Evolutionary conservation across 306 rosid species (phyloP).

Genomic region (Cajanus cajan): DNA sequence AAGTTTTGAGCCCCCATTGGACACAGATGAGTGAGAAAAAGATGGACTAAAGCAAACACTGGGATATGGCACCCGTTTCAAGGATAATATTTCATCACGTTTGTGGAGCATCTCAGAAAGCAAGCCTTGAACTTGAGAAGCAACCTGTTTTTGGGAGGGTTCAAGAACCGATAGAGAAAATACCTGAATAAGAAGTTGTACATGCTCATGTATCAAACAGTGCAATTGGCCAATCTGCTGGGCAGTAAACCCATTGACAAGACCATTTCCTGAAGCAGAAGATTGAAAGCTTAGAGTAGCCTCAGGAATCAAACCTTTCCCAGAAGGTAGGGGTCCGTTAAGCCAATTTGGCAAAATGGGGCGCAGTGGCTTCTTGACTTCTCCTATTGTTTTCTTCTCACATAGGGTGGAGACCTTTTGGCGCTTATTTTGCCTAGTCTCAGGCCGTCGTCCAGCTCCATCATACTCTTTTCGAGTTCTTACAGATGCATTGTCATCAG

Average conservation of each 20-base stretch:
- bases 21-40: conserved; percentile 41
- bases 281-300: conserved; percentile 39
- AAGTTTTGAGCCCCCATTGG: conserved; percentile 47
- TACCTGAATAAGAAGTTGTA: conserved; percentile 92
- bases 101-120: conserved; percentile 77
- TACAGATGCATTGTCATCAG: conserved; percentile 51
- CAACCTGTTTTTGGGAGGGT: conserved; percentile 70
- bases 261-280: conserved; percentile 50
- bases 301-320: conserved; percentile 54
- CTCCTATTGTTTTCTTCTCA: conserved; percentile 54
- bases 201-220: conserved; percentile 81
- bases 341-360: conserved; percentile 78
- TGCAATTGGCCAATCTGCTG: conserved; percentile 83
- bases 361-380: conserved; percentile 66
- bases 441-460: conserved; percentile 72
- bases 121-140: conserved; percentile 78
- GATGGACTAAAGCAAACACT: conserved; percentile 64
- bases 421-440: conserved; percentile 79
- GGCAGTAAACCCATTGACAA: conserved; percentile 74
- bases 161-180: conserved; percentile 74
- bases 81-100: conserved; percentile 55
- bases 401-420: conserved; percentile 46
- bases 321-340: conserved; percentile 44
- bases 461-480: conserved; percentile 41
- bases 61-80: conserved; percentile 70